phyloP scores from a whole-genome alignment of 176 grass and related monocot species.

The Eleusine coracana region DNA sequence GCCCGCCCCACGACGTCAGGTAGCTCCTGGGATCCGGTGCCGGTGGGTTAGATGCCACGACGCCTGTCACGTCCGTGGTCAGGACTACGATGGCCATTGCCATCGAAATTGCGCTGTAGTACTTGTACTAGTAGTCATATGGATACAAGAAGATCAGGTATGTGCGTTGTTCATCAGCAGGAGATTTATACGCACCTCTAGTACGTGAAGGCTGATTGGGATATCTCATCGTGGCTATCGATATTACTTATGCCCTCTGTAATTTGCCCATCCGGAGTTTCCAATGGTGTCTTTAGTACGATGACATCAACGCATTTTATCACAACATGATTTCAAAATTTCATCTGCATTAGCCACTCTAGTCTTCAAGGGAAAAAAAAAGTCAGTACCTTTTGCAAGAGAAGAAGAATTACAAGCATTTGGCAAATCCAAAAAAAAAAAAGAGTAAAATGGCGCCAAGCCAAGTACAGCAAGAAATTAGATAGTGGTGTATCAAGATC shows the following conservation, averaged over 20 bases:
- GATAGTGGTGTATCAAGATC: no score
- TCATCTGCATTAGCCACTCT: no score
- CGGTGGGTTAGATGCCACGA: neutral
- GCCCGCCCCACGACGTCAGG: conserved; percentile 36
- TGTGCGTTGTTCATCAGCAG: neutral
- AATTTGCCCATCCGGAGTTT: neutral
- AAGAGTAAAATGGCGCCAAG: no score
- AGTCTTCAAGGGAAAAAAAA: no score
- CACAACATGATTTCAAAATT: neutral
- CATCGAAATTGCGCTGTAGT: neutral
- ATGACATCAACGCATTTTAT: neutral
- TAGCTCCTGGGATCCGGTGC: conserved; percentile 34
- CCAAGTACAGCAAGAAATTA: no score
- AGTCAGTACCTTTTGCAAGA: no score
- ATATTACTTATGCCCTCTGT: neutral
- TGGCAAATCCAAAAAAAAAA: no score
- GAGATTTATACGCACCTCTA: neutral
- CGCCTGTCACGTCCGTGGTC: neutral
- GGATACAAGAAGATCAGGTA: no score
- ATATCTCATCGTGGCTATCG: neutral
- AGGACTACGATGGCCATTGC: neutral
- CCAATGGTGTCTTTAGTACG: neutral
- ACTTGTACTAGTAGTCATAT: neutral
- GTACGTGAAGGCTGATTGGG: neutral
- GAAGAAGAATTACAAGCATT: no score